Conservation (phyloP, 495 filamentous ascomycete species). For the Podospora conica region DNA sequence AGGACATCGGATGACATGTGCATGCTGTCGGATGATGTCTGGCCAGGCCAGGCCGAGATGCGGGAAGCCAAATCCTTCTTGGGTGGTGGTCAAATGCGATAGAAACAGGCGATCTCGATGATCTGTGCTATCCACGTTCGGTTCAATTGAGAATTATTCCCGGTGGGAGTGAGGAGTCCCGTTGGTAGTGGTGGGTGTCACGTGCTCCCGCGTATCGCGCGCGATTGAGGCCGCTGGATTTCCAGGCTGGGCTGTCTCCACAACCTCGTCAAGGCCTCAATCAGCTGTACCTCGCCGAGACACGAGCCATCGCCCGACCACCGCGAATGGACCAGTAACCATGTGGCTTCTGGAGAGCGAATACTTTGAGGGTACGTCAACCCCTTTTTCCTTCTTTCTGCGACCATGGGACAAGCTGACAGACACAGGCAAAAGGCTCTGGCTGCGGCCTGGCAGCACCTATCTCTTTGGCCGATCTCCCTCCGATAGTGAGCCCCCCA, state of each 20-base stretch:
- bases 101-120: background rate
- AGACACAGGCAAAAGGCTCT: constrained; percentile 61
- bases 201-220: constrained; percentile 18
- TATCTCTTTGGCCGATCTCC: constrained; percentile 70
- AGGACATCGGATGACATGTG: constrained; percentile 2
- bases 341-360: constrained; percentile 61
- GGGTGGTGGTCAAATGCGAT: background rate
- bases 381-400: background rate
- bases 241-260: constrained; percentile 11
- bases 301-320: background rate
- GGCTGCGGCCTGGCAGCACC: constrained; percentile 74
- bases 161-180: background rate
- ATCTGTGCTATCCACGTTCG: background rate
- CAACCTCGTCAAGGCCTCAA: background rate
- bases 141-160: background rate
- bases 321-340: background rate
- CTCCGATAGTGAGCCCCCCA: constrained; percentile 38
- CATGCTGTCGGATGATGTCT: constrained; percentile 2
- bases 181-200: background rate
- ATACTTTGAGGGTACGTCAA: constrained; percentile 40
- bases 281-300: background rate
- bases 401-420: background rate
- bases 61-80: background rate
- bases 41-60: background rate
- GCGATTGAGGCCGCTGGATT: constrained; percentile 6